phyloP scores from a whole-genome alignment of 1,284 basidiomycete genomes.

The Peniophora sp. region DNA sequence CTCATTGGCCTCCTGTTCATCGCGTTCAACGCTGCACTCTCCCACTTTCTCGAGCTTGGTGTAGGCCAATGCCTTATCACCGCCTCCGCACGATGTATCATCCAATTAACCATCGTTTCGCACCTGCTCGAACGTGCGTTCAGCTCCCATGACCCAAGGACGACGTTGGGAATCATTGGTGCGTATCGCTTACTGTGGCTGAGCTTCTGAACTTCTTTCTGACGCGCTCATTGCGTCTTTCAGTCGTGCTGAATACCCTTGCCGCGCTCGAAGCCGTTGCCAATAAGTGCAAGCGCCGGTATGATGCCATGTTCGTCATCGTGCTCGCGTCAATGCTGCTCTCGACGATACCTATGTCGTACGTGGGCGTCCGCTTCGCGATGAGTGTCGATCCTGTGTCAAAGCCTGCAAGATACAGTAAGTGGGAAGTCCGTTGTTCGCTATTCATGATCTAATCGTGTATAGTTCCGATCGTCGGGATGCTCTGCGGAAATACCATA shows the following conservation, averaged over 20 bases:
- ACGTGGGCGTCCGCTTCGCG: constrained; percentile 69
- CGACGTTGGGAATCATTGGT: constrained; percentile 67
- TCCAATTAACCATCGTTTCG: constrained; percentile 70
- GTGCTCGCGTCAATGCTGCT: constrained; percentile 64
- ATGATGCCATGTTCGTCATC: constrained; percentile 60
- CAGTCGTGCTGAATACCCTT: constrained; percentile 63
- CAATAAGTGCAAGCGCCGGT: constrained; percentile 73
- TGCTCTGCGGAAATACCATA: constrained; percentile 78
- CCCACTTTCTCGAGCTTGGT: constrained; percentile 56
- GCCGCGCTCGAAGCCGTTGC: constrained; percentile 63
- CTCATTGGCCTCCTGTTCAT: constrained; percentile 69
- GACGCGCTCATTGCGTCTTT: neutral
- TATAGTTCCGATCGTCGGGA: constrained; percentile 76
- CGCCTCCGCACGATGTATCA: constrained; percentile 64
- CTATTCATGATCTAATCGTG: neutral
- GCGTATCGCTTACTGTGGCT: constrained; percentile 20
- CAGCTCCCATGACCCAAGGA: constrained; percentile 64
- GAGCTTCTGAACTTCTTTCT: neutral
- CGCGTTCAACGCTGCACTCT: constrained; percentile 56
- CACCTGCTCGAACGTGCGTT: constrained; percentile 69
- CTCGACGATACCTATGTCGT: constrained; percentile 74
- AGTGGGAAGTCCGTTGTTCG: constrained; percentile 14
- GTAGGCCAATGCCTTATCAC: constrained; percentile 62
- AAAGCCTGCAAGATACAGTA: constrained; percentile 75
- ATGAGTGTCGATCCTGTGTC: constrained; percentile 75